phyloP scores from a whole-genome alignment of 495 filamentous ascomycete species.

The Pyronema domesticum region DNA sequence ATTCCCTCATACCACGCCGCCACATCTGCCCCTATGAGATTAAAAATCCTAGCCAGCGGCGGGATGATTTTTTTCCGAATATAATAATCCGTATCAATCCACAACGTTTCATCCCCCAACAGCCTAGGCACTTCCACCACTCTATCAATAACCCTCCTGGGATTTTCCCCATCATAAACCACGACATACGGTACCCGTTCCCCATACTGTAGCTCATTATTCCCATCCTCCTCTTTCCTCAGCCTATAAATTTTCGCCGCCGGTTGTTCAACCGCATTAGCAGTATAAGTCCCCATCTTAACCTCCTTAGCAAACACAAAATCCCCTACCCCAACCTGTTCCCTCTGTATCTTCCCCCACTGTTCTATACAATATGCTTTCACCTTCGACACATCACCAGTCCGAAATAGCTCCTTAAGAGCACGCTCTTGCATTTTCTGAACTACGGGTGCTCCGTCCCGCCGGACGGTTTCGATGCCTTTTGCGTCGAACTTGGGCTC shows the following conservation, averaged over 20 bases:
- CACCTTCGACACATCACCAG: slow-evolving; percentile 71
- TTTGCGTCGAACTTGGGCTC: slow-evolving; percentile 94
- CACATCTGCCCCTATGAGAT: slow-evolving; percentile 85
- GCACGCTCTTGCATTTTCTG: slow-evolving; percentile 97
- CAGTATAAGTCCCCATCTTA: slow-evolving; percentile 60
- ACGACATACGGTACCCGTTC: slow-evolving; percentile 58
- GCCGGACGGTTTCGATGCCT: slow-evolving; percentile 88
- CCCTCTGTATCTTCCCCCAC: slow-evolving; percentile 84
- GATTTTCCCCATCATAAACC: too few relatives aligned
- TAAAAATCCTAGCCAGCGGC: slow-evolving; percentile 90
- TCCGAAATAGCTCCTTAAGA: slow-evolving; percentile 63
- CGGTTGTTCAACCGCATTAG: slow-evolving; percentile 35
- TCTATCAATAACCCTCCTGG: too few relatives aligned
- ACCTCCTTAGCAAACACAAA: slow-evolving; percentile 92
- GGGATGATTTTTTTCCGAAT: slow-evolving; percentile 91
- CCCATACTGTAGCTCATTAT: slow-evolving; percentile 83
- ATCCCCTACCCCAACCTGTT: slow-evolving; percentile 75
- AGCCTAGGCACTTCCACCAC: slow-evolving; percentile 51
- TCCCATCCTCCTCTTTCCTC: slow-evolving; percentile 67
- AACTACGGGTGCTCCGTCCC: slow-evolving; percentile 86
- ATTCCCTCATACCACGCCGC: slow-evolving; percentile 89
- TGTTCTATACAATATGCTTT: slow-evolving; percentile 83
- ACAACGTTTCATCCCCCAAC: slow-evolving; percentile 48
- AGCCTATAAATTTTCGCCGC: slow-evolving; percentile 73
- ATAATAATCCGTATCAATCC: slow-evolving; percentile 93